Base-by-base conservation (phyloP, 2,329 filamentous ascomycete species). In the Harringtonia aguacate region DNA sequence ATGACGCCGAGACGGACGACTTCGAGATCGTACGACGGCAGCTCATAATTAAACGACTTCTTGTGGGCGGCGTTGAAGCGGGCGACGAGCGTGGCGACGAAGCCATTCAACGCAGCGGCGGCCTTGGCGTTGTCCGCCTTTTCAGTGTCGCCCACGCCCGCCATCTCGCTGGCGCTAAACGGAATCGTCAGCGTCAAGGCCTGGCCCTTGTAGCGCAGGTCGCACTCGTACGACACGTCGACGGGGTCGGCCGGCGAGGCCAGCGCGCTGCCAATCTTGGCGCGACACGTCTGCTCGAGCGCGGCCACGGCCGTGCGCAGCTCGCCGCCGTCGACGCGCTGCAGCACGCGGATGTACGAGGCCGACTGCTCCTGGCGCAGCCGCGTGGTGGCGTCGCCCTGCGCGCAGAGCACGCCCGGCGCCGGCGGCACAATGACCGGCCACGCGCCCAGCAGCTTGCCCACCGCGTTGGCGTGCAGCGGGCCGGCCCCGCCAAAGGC, bases 351-450 rank as follows among this genome's bases (percentile, higher is more conserved):
- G 47, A 71, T 70, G 41, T 65, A 71, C 0, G 68, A 68, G 43
- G 57, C 56, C 3, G 66, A 69, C 43, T 68, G 58, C 35, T 68
- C 65, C 39, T 70, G 66, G 34, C 65, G 65, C 50, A 72, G 62
- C 48, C 68, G 67, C 0, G 69, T 72, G 1, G 65, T 69, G 4
- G 63, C 66, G 56, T 73, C 69, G 0, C 69, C 69, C 44, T 68
- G 64, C 3, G 69, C 69, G 47, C 69, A 73, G 0, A 72, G 56
- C 10, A 69, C 66, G 20, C 69, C 69, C 5, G 69, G 69, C 2
- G 67, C 67, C 1, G 65, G 67, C 12, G 69, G 69, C 3, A 73
- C 58, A n/a, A 72, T 70, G n/a, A 73, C 67, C 5, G 69, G 69
- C 64, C 66, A 72, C 3, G 68, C 65, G 0, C 67, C 66, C 6